Base-by-base conservation (phyloP, 495 filamentous ascomycete species). In the Aspergillus ostianus region DNA sequence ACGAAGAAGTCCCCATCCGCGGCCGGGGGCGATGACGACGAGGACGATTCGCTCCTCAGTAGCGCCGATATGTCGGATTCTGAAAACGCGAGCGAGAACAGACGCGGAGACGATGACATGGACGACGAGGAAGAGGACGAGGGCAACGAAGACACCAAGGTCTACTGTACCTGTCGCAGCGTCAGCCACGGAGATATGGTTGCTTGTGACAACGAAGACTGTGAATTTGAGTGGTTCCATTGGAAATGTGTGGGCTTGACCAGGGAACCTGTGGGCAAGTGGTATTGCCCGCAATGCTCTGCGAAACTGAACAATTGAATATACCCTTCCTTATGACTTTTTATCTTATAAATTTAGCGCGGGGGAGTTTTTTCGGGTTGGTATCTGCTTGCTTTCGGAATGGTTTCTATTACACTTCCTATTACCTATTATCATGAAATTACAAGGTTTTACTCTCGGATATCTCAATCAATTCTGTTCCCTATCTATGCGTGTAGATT, bases 151-250 rank as follows among this genome's bases (percentile, higher is more conserved):
- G 93, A 98, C 75, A 87, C 91, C 50, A 86, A 85, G 67, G 89
- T 93, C 60, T 98, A 98, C 72, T 98, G 94, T 74, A 83, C 87
- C 26, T 98, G 94, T 72, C 89, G 94, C 68, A 90, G 87, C 63
- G 90, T 97, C 58, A 95, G 90, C 72, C 93, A 90, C 77, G 94
- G 94, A 46, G 90, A 97, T 69, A 98, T 98, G 94, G 93, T 98
- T 30, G 94, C 92, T 4, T 98, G 94, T 74, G 94, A 98, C 75
- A 97, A 98, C 64, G 88, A 91, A 48, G 81, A 87, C 57, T 98
- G 94, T 77, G 85, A 88, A 23, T 94, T 86, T 71, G 93, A 98
- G 76, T 98, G 94, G 94, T 98, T 98, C 74, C 94, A 98, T 78
- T 98, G 93, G 92, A 87, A 82, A 61, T 98, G 94, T 69, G 93